Conservation (phyloP, 306 rosid species). For the Astragalus membranaceus region DNA sequence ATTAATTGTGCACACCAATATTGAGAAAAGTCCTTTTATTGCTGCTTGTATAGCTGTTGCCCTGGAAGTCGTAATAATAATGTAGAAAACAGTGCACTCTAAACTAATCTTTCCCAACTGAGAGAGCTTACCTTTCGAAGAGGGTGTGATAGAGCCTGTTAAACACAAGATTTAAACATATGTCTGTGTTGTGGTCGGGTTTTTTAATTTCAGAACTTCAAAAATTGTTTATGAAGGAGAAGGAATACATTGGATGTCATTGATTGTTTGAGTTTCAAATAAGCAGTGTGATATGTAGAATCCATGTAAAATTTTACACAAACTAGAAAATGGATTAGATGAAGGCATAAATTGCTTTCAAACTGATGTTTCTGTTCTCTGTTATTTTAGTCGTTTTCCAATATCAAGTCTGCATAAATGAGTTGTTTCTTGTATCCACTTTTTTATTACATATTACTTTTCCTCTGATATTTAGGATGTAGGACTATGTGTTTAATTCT, state of each 20-base stretch:
- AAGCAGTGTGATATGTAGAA: not conserved
- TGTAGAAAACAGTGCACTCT: not conserved
- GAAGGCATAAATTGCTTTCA: not conserved
- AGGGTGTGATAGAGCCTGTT: conserved; percentile 5
- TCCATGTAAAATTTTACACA: not conserved
- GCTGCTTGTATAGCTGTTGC: not conserved
- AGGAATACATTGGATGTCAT: conserved; percentile 10
- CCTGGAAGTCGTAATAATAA: not conserved
- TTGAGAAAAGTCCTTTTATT: conserved; percentile 18
- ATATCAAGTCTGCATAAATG: conserved; percentile 13
- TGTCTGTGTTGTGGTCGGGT: not conserved
- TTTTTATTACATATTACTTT: not conserved
- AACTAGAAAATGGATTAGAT: not conserved
- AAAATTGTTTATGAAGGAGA: not conserved
- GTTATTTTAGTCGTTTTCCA: not conserved
- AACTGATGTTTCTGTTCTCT: not conserved
- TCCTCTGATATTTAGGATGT: not conserved
- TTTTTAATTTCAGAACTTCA: not conserved
- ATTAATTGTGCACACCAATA: not conserved
- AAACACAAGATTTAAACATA: not conserved
- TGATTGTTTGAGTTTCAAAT: conserved; percentile 10
- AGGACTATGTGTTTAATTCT: conserved; percentile 11
- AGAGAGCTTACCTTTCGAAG: not conserved
- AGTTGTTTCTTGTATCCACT: not conserved
- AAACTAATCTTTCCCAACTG: not conserved